A percentile compares a stretch with the other conserved stretches of the same genome.
Conservation (phyloP, 441 rosid species). For the Gossypium trilobum region DNA sequence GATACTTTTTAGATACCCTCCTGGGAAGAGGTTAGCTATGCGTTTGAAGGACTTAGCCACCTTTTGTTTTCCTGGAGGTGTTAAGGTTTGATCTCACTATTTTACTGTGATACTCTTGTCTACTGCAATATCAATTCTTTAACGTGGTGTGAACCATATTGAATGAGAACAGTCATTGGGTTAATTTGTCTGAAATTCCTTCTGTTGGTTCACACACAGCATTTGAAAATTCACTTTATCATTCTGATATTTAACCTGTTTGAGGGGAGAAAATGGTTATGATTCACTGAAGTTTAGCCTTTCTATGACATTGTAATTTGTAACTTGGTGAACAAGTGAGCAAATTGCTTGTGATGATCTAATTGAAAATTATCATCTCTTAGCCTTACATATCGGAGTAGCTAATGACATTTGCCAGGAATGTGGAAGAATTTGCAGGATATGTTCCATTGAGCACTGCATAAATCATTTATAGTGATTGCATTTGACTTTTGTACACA, state of each 20-base stretch:
- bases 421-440: background rate
- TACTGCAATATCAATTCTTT: background rate
- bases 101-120: conserved; percentile 3
- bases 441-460: background rate
- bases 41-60: conserved; percentile 76
- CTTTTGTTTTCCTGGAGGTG: conserved; percentile 91
- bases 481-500: background rate
- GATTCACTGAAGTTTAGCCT: background rate
- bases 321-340: background rate
- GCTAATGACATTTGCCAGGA: background rate
- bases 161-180: background rate
- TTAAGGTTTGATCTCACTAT: conserved; percentile 49
- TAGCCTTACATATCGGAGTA: background rate
- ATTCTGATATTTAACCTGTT: background rate
- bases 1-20: conserved; percentile 88
- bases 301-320: background rate
- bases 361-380: background rate
- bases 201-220: background rate
- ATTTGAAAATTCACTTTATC: background rate
- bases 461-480: background rate
- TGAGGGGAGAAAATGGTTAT: background rate
- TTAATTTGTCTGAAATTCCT: background rate
- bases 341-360: background rate
- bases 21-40: conserved; percentile 69
- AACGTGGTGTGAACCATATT: background rate